Base-by-base conservation (phyloP, 257 asterid genomes). In the Gynochthodes officinalis region DNA sequence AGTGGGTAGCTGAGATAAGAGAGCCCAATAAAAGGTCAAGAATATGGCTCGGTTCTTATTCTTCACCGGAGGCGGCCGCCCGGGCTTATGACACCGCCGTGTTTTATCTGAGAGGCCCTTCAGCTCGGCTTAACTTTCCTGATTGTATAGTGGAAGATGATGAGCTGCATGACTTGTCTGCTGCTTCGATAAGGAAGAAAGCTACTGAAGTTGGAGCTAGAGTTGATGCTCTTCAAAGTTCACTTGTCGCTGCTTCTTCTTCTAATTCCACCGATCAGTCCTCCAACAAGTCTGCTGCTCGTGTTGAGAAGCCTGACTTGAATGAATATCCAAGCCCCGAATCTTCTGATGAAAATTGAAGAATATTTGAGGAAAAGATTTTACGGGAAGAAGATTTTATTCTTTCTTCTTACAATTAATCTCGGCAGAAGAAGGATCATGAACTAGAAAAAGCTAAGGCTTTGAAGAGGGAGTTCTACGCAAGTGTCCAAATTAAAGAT, bases 1-100 rank as follows among this genome's bases (percentile, higher is more conserved):
- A 91, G 75, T 91, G 97, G 97, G 97, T 91, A 11, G 96, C 97
- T 69, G 97, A 91, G 81, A 91, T 91, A 2, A 74, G 97, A 62
- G 97, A 91, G 79, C 97, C 97, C 1, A 89, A 91, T 58, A 91
- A 91, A 69, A 76, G 97, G 5, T 88, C 97, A 1, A 75, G 97
- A 62, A 88, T 92, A 76, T 92, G 97, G 97, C 89, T 91, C 32
- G 97, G 97, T 27, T 91, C 96, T 2, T 91, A 91, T 74, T 84
- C 93, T 30, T 88, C 96, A 13, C 96, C 97, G 48, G 88, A 84
- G 12, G 97, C 97, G 69, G 97, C 97, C 40, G 97, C 96, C 48
- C 87, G 97, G 35, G 97, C 97, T 5, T 92, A 92, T 77, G 97
- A 92, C 83, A 89, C 93, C 16, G 97, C 97, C 40, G 85, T 92